Evolutionary conservation across 345 rosid species (phyloP).

Genomic region (Arabidopsis thaliana): TAIR10.1 NC_003071.7:14154001-14154500

Average conservation of each 20-base stretch:
- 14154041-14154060: constrained; percentile 16
- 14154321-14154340: constrained; percentile 55
- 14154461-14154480: not conserved
- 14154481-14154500: constrained; percentile 36
- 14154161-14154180: constrained; percentile 56
- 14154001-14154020: not conserved
- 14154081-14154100: not conserved
- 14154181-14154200: constrained; percentile 54
- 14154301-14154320: constrained; percentile 50
- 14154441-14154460: constrained; percentile 10
- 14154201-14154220: constrained; percentile 40
- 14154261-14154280: not conserved
- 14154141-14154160: constrained; percentile 33
- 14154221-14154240: not conserved
- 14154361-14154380: constrained; percentile 73
- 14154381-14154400: constrained; percentile 92
- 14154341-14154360: constrained; percentile 56
- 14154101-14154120: constrained; percentile 57
- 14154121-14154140: constrained; percentile 41
- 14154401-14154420: constrained; percentile 39
- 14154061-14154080: not conserved
- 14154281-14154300: not conserved
- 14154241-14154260: not conserved
- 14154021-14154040: constrained; percentile 6
- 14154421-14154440: constrained; percentile 14